Evolutionary conservation across 768 basidiomycete genomes (phyloP), one percentile per base, ranked within the genome.

Genomic region (Mrakia gelida): DNA sequence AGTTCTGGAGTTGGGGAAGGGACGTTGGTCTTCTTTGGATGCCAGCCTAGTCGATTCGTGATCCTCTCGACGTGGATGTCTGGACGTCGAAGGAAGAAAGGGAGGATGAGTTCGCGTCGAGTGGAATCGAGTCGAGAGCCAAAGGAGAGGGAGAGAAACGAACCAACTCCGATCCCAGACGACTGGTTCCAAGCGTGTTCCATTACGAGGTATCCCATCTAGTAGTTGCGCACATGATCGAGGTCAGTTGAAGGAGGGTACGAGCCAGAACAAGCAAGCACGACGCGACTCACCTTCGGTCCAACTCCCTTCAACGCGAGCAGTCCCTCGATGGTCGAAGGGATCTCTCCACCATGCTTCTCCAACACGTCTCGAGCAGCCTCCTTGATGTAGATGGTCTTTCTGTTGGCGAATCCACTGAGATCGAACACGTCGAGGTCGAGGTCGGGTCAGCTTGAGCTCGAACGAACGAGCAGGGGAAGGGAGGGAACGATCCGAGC

Each of bases 61-160:
- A 77, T 72, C 9, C 76, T 54, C n/a, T 77, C 76, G 61, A 77
- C 76, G 59, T 77, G 76, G 26, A 77, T 72, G 43, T 77, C 76
- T 30, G 34, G 5, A 21, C 1, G 23, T 30, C 5, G 28, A 72
- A 26, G 13, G 21, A 23, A 15, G 34, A 11, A 49, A 32, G 18
- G 10, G 30, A 72, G 49, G 23, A 8, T 45, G 71, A 49, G 49
- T 16, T 52, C 18, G 49, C 49, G 49, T 52, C 45, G 45, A 45
- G 5, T 13, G 4, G 45, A 8, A 38, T 45, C 45, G n/a, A 45
- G 23, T n/a, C 28, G 32, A 72, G 21, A 30, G 52, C 15, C 28
- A 7, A 72, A 49, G n/a, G 28, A 28, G 30, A 49, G 15, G 49
- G 11, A 5, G 28, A 28, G 28, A 16, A 9, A 72, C 45, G 23